Conservation (phyloP, 2,329 filamentous ascomycete genomes). For the Diaporthe amygdali region DNA sequence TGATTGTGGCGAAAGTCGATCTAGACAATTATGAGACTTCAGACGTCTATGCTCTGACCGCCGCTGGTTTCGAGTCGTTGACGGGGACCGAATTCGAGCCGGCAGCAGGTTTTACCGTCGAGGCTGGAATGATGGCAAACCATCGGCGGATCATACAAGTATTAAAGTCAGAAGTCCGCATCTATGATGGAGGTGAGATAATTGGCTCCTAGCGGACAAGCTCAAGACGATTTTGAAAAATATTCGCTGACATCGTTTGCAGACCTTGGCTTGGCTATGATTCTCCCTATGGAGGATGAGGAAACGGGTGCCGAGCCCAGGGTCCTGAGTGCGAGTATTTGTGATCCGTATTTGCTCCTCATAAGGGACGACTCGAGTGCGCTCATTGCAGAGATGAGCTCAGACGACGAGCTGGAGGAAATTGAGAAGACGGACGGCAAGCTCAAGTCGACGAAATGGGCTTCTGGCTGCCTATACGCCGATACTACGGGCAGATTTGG, state of each 20-base stretch:
- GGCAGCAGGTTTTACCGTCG: constrained; percentile 84
- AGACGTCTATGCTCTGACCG: constrained; percentile 78
- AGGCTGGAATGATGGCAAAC: constrained; percentile 82
- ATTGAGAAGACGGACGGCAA: constrained; percentile 67
- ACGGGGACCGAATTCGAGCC: constrained; percentile 90
- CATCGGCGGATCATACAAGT: constrained; percentile 87
- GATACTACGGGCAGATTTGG: constrained; percentile 65
- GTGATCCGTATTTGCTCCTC: constrained; percentile 84
- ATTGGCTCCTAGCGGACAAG: constrained; percentile 5
- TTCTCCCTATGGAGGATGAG: constrained; percentile 91
- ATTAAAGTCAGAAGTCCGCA: constrained; percentile 83
- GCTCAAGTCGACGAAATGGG: constrained; percentile 72
- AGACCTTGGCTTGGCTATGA: constrained; percentile 89
- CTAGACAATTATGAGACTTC: constrained; percentile 76
- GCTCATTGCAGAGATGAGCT: constrained; percentile 79
- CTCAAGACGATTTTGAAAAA: not conserved
- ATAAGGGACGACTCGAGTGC: constrained; percentile 84
- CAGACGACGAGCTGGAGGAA: constrained; percentile 84
- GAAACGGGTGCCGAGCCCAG: constrained; percentile 82
- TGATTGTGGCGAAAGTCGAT: constrained; percentile 80
- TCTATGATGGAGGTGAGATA: constrained; percentile 82
- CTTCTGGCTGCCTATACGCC: constrained; percentile 83
- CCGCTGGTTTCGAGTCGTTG: constrained; percentile 74
- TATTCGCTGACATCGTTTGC: constrained; percentile 28
- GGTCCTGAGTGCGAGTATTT: constrained; percentile 81